These are phyloP conservation scores for Populus hybrid DNA, from an alignment of 441 rosid species.

Conservation along the genomic window DNA sequence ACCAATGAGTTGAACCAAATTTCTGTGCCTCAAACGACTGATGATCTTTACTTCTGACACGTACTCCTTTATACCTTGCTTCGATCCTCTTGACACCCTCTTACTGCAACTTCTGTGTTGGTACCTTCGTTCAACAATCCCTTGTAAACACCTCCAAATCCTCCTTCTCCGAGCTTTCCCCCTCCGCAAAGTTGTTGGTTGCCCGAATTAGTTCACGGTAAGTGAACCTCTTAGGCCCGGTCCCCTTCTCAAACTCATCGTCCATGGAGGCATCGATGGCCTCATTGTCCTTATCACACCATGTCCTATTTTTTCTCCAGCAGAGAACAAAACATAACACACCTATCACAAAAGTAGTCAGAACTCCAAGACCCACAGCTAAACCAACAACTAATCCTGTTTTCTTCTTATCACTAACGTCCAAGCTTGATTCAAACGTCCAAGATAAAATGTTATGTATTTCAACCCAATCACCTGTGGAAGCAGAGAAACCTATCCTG, in stretches of 20 bases:
- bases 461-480: conserved; percentile 42
- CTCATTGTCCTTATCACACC: conserved; percentile 13
- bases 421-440: conserved; percentile 47
- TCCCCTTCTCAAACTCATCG: conserved; percentile 48
- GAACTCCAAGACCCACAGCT: conserved; percentile 25
- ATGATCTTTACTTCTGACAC: conserved; percentile 42
- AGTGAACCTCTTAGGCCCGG: conserved; percentile 50
- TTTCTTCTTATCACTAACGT: not conserved
- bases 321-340: conserved; percentile 17
- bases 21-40: conserved; percentile 41
- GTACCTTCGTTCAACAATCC: conserved; percentile 28
- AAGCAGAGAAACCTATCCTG: conserved; percentile 53
- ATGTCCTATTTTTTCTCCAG: conserved; percentile 27
- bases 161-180: conserved; percentile 56
- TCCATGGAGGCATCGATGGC: conserved; percentile 37
- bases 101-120: conserved; percentile 35
- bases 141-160: conserved; percentile 51
- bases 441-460: conserved; percentile 40
- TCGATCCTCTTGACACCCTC: conserved; percentile 37
- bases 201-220: conserved; percentile 36
- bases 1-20: conserved; percentile 43
- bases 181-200: conserved; percentile 38
- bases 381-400: conserved; percentile 34
- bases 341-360: conserved; percentile 25
- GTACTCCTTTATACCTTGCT: conserved; percentile 40